Percentiles rank a stretch among this genome's conserved stretches.
These are phyloP conservation scores for Aleurites moluccanus DNA, from an alignment of 441 rosid species.

Conservation along the genomic window DNA sequence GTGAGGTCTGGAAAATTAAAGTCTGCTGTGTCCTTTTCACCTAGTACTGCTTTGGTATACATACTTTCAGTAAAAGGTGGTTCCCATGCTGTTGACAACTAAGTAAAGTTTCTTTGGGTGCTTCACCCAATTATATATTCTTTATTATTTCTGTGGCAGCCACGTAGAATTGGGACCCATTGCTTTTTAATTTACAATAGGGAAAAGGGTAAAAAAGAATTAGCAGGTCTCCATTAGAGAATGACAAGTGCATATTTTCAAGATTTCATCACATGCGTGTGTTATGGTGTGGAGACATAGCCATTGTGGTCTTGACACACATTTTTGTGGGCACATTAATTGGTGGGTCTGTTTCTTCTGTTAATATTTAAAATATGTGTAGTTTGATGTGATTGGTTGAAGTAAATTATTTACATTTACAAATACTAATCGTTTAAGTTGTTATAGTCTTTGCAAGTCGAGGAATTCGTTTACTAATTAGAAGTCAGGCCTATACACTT, in stretches of 20 bases:
- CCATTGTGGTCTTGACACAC: not conserved
- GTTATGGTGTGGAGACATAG: not conserved
- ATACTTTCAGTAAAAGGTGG: too few species aligned
- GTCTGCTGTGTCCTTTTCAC: slow-evolving; percentile 4
- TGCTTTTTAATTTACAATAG: not conserved
- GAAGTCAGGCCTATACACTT: not conserved
- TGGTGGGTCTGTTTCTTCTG: not conserved
- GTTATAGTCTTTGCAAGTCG: not conserved
- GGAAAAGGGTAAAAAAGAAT: slow-evolving; percentile 1
- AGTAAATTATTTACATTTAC: not conserved
- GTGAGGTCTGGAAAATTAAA: not conserved
- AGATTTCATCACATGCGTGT: slow-evolving; percentile 11
- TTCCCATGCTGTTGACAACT: slow-evolving; percentile 3
- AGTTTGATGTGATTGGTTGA: not conserved
- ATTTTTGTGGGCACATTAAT: not conserved
- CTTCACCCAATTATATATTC: not conserved
- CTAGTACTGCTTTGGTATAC: not conserved
- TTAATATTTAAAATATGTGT: not conserved
- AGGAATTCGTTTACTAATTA: not conserved
- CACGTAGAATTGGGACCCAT: not conserved
- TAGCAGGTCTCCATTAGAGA: not conserved
- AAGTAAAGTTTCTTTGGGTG: slow-evolving; percentile 16
- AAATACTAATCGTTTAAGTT: not conserved
- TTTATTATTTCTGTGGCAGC: not conserved
- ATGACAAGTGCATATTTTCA: slow-evolving; percentile 5